Conservation (phyloP, 768 basidiomycete species). For the Leccinum disarticulatum region DNA sequence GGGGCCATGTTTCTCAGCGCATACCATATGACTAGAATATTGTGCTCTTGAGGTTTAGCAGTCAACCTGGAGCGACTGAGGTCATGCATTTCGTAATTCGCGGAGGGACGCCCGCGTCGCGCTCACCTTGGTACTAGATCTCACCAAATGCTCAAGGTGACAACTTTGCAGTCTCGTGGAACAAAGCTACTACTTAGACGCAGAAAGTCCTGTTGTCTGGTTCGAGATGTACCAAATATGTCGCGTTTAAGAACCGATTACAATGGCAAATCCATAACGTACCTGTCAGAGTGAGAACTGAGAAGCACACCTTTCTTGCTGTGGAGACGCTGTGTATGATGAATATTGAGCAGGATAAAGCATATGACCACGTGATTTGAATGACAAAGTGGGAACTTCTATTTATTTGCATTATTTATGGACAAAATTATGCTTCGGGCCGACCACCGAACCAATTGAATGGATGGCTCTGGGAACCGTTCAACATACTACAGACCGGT, state of each 20-base stretch:
- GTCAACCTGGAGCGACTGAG: not conserved
- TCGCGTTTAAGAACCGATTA: not conserved
- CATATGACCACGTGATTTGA: slow-evolving; percentile 6
- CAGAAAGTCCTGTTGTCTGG: not conserved
- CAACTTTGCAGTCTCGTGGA: not conserved
- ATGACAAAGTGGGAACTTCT: too few species aligned
- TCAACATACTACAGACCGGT: too few species aligned
- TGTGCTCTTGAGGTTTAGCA: not conserved
- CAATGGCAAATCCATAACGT: not conserved
- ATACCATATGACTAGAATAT: slow-evolving; percentile 3
- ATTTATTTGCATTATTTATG: not conserved
- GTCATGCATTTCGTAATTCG: not conserved
- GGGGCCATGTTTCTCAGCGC: not conserved
- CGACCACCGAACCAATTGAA: not conserved
- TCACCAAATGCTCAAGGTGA: not conserved
- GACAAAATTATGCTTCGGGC: not conserved
- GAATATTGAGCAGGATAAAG: too few species aligned
- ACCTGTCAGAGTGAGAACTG: not conserved
- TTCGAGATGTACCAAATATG: not conserved
- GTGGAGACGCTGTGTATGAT: too few species aligned
- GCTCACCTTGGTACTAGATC: slow-evolving; percentile 7
- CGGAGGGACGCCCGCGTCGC: not conserved
- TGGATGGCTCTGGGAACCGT: too few species aligned
- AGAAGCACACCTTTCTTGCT: not conserved
- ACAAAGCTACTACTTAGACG: slow-evolving; percentile 36